phyloP scores from a whole-genome alignment of 306 rosid genomes.

The Cicer judaicum region DNA sequence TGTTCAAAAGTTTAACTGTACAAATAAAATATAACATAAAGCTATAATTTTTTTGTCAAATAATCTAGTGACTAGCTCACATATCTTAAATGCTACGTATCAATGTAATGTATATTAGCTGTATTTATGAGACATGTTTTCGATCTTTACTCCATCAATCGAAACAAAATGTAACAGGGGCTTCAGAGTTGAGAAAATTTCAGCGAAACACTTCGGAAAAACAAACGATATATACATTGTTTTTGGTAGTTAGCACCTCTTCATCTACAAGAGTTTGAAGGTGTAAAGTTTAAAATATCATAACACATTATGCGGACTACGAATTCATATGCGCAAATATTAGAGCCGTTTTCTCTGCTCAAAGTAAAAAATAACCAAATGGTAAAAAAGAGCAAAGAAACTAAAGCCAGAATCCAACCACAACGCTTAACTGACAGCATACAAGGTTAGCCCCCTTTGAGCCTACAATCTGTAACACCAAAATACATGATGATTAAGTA shows the following conservation, averaged over 20 bases:
- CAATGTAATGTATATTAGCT: no score
- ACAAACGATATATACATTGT: slow-evolving; percentile 13
- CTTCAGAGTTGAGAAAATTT: slow-evolving; percentile 24
- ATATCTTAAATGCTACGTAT: no score
- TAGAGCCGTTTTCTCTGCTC: slow-evolving; percentile 15
- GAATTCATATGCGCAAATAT: slow-evolving; percentile 20
- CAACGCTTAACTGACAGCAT: slow-evolving; percentile 37
- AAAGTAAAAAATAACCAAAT: slow-evolving; percentile 25
- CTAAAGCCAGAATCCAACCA: slow-evolving; percentile 16
- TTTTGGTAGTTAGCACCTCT: slow-evolving; percentile 26
- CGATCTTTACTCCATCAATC: slow-evolving; percentile 6
- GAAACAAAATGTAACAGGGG: slow-evolving; percentile 20
- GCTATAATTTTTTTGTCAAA: no score
- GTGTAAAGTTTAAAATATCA: slow-evolving; percentile 40
- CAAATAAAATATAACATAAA: no score
- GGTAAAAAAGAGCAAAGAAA: not conserved
- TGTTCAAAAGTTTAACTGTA: no score
- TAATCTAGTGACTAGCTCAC: no score
- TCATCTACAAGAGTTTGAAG: slow-evolving; percentile 7
- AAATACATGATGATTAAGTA: slow-evolving; percentile 42
- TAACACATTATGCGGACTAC: slow-evolving; percentile 11
- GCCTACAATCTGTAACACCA: slow-evolving; percentile 73
- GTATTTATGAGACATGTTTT: not conserved
- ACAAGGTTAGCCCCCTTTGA: slow-evolving; percentile 42
- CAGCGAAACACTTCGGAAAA: slow-evolving; percentile 19